Evolutionary conservation across 2,329 filamentous ascomycete species (phyloP), one percentile per base, ranked within the genome.

Genomic region (Clarireedia paspali): DNA sequence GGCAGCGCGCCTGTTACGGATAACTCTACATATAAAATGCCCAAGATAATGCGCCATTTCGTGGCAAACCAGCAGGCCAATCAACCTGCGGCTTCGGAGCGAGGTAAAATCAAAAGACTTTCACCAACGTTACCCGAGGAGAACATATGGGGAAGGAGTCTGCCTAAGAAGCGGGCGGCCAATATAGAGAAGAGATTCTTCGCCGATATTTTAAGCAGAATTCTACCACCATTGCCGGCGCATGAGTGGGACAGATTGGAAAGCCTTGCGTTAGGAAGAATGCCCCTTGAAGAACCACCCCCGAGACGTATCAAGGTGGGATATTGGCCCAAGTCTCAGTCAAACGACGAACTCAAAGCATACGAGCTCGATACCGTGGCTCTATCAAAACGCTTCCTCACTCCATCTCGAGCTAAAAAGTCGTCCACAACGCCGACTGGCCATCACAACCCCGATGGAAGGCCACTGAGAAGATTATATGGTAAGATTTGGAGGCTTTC

Each of bases 201-300:
- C 77, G 73, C 68, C 39, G 56, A 56, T 4, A 64, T 72, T 15
- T 69, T 76, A 0, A 66, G 73, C 12, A 78, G 75, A 57, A 59
- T 82, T 6, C 70, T 81, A 62, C 78, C 80, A n/a, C 83, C 83
- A 0, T 57, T 85, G 15, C 73, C 74, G 6, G 69, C 66, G 27
- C 70, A 71, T 17, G 80, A 85, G 63, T 85, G 81, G 81, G 73
- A 83, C 14, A 64, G 75, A 14, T 67, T 85, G n/a, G 68, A 68
- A n/a, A 67, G 69, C 24, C 62, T 85, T 38, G 73, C 73, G 3
- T 59, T 63, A 6, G 81, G 67, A 14, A 50, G 20, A 9, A 45
- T 62, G 27, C 58, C 55, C 26, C 17, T 63, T 10, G 57, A 62
- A 27, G 17, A 47, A 17, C 36, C 38, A 20, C 60, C 56, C 14